A percentile compares a stretch with the other conserved stretches of the same genome.
Evolutionary conservation across 805 yeast genomes (phyloP).

Genomic region (Jamesozyma rosinii): DNA sequence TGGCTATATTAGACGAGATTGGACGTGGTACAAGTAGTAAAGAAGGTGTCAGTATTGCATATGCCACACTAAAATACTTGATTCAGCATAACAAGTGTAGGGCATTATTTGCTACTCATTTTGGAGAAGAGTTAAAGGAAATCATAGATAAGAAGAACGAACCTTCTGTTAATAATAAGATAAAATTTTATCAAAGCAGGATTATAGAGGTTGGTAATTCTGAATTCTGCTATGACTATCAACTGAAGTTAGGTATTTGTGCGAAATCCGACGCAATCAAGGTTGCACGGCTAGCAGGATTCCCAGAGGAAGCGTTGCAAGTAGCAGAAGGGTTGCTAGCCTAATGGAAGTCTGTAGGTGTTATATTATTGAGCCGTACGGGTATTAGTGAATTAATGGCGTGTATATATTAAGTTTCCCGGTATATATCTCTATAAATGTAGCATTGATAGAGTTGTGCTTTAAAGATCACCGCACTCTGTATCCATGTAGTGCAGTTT

Average conservation of each 20-base stretch:
- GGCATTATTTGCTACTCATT: constrained; percentile 86
- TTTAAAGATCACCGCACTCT: too few relatives aligned
- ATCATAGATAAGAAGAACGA: constrained; percentile 31
- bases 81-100: constrained; percentile 50
- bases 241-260: constrained; percentile 57
- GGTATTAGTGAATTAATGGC: too few relatives aligned
- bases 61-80: constrained; percentile 56
- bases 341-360: background rate
- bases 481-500: too few relatives aligned
- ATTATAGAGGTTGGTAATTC: constrained; percentile 23
- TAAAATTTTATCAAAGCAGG: constrained; percentile 18
- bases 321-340: constrained; percentile 33
- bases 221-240: constrained; percentile 38
- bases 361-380: too few relatives aligned
- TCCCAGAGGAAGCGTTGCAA: constrained; percentile 50
- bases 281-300: constrained; percentile 72
- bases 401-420: too few relatives aligned
- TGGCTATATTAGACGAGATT: constrained; percentile 77
- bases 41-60: constrained; percentile 83
- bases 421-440: too few relatives aligned
- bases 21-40: constrained; percentile 83
- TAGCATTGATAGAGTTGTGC: too few relatives aligned
- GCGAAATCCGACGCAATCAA: constrained; percentile 65
- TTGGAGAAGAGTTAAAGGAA: constrained; percentile 45
- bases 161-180: constrained; percentile 11